These are phyloP conservation scores for Pseudozyma thailandica DNA, from an alignment of 1,284 basidiomycete genomes.

Conservation along the genomic window DNA sequence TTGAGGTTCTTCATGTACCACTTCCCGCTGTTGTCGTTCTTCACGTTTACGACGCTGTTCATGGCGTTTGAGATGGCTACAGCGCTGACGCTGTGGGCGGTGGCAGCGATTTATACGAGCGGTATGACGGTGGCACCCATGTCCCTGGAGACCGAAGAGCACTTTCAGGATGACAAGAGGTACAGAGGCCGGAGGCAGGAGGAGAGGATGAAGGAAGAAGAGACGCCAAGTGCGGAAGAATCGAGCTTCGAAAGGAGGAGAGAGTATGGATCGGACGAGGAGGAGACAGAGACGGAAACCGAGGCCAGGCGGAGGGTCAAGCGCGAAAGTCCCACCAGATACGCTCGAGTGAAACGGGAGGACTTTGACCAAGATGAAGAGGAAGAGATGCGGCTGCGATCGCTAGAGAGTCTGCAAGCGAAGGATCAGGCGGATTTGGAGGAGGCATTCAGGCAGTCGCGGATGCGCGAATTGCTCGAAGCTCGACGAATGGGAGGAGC, in stretches of 20 bases:
- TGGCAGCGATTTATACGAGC: conserved; percentile 59
- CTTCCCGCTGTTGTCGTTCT: conserved; percentile 59
- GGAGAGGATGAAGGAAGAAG: conserved; percentile 1
- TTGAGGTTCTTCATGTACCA: conserved; percentile 64
- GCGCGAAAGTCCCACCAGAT: conserved; percentile 8
- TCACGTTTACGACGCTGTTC: conserved; percentile 61
- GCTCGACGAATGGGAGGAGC: conserved; percentile 52
- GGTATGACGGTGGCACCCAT: conserved; percentile 20
- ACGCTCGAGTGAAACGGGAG: conserved; percentile 34
- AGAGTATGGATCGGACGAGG: conserved; percentile 11
- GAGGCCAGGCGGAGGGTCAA: conserved; percentile 17
- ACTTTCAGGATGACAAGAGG: conserved; percentile 23
- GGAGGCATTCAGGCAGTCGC: conserved; percentile 41
- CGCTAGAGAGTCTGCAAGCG: conserved; percentile 43
- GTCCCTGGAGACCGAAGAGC: conserved; percentile 35
- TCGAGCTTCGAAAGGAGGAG: conserved; percentile 7
- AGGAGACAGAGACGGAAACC: conserved; percentile 44
- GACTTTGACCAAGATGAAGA: conserved; percentile 14
- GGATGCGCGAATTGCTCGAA: conserved; percentile 47
- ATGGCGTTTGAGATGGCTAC: conserved; percentile 59
- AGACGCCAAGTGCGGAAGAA: conserved; percentile 1
- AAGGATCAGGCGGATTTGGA: conserved; percentile 46
- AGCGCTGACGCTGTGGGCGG: conserved; percentile 59
- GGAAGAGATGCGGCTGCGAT: conserved; percentile 29
- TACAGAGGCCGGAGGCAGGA: background rate